Evolutionary conservation across 192 early-diverging fungal species (phyloP).

Genomic region (Coemansia sp.): DNA sequence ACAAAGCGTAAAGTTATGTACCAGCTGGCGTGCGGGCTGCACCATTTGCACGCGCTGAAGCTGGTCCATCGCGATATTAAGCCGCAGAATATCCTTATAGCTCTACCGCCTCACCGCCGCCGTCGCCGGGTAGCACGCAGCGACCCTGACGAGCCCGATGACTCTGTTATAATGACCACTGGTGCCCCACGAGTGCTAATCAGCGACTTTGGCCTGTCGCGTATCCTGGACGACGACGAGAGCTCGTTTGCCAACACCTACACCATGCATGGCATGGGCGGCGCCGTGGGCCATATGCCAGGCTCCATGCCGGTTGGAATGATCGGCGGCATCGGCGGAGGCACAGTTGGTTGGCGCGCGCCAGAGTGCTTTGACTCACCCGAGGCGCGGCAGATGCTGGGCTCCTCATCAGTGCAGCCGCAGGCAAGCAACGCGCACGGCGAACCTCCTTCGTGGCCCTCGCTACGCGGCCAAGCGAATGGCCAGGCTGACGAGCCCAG

Average conservation of each 20-base stretch:
- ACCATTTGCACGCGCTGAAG: constrained; percentile 89
- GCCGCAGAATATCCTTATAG: constrained; percentile 91
- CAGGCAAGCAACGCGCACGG: not conserved
- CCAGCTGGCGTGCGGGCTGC: constrained; percentile 84
- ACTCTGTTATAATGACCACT: constrained; percentile 27
- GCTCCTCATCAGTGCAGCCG: not conserved
- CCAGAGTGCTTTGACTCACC: constrained; percentile 76
- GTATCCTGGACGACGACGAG: constrained; percentile 91
- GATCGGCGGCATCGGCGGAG: constrained; percentile 60
- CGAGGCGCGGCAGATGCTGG: constrained; percentile 23
- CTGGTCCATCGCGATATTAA: constrained; percentile 99
- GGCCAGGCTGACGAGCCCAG: constrained; percentile 29
- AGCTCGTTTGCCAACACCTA: constrained; percentile 93
- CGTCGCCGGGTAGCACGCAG: constrained; percentile 5
- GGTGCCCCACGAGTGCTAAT: constrained; percentile 74
- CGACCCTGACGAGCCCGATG: constrained; percentile 12
- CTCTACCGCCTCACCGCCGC: constrained; percentile 57
- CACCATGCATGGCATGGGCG: constrained; percentile 56
- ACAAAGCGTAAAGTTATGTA: constrained; percentile 68
- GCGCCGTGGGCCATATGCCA: constrained; percentile 5
- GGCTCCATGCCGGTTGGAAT: constrained; percentile 35
- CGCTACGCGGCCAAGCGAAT: constrained; percentile 4
- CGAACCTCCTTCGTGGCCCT: constrained; percentile 32
- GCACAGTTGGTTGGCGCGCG: constrained; percentile 97
- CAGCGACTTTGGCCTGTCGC: constrained; percentile 96